Evolutionary conservation across 2,329 filamentous ascomycete genomes (phyloP).

Genomic region (Epicoccum nigrum): DNA sequence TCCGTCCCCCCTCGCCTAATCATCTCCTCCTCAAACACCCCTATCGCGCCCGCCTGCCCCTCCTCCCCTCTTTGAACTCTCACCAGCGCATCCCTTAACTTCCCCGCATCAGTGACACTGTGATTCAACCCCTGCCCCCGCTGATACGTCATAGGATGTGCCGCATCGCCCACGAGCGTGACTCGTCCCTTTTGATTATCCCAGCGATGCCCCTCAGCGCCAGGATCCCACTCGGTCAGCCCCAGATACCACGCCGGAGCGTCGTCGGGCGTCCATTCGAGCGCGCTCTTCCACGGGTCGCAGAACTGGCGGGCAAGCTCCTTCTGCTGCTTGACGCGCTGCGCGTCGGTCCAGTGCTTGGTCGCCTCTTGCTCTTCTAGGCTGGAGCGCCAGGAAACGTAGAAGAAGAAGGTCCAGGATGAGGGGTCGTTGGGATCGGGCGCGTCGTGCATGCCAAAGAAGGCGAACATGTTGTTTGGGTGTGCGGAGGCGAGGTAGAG

Average conservation of each 20-base stretch:
- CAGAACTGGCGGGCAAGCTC: slow-evolving; percentile 48
- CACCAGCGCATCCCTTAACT: slow-evolving; percentile 45
- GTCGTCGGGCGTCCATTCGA: slow-evolving; percentile 44
- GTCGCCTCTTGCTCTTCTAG: slow-evolving; percentile 52
- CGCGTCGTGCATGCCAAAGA: slow-evolving; percentile 55
- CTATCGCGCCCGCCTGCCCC: slow-evolving; percentile 39
- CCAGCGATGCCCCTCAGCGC: slow-evolving; percentile 38
- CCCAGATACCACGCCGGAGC: slow-evolving; percentile 42
- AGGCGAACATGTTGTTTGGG: slow-evolving; percentile 53
- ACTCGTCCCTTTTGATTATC: slow-evolving; percentile 43
- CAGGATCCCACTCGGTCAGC: slow-evolving; percentile 47
- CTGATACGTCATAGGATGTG: slow-evolving; percentile 53
- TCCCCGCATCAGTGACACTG: slow-evolving; percentile 52
- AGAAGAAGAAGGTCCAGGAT: slow-evolving; percentile 56
- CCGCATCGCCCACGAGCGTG: slow-evolving; percentile 50
- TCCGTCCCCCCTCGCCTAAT: slow-evolving; percentile 43
- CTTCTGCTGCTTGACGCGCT: slow-evolving; percentile 51
- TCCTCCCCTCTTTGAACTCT: slow-evolving; percentile 26
- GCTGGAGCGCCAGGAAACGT: slow-evolving; percentile 53
- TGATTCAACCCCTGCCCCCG: slow-evolving; percentile 59
- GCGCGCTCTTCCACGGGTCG: slow-evolving; percentile 54
- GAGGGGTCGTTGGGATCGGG: slow-evolving; percentile 47
- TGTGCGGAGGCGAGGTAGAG: slow-evolving; percentile 53
- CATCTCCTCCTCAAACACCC: slow-evolving; percentile 55
- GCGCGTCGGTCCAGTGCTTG: slow-evolving; percentile 41